A percentile compares a stretch with the other conserved stretches of the same genome.
Conservation (phyloP, 129 eudicot species). For the Flaveria bidentis region DNA sequence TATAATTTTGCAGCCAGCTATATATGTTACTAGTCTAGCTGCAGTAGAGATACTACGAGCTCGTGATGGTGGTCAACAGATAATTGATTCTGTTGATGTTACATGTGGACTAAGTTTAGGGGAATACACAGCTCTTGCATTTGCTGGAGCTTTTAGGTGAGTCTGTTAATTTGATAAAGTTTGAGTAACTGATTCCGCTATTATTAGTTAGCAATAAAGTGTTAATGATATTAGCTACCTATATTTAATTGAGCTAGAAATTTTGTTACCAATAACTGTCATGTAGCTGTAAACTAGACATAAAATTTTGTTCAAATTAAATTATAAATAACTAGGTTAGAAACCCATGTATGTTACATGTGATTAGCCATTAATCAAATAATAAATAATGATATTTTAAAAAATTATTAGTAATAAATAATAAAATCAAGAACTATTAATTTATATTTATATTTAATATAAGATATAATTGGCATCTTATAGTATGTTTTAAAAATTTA, state of each 20-base stretch:
- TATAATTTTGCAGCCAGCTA: slow-evolving; percentile 72
- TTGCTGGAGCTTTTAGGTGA: slow-evolving; percentile 95
- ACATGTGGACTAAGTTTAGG: slow-evolving; percentile 98
- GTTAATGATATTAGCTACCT: background rate
- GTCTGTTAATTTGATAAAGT: background rate
- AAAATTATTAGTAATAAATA: too few relatives aligned
- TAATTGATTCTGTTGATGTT: slow-evolving; percentile 92
- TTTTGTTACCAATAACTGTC: background rate
- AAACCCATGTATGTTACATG: too few relatives aligned
- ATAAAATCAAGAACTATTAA: too few relatives aligned
- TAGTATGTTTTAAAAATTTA: too few relatives aligned
- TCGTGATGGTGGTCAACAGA: slow-evolving; percentile 92
- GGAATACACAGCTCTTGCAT: slow-evolving; percentile 97
- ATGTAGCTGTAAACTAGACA: slow-evolving; percentile 6
- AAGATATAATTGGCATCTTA: too few relatives aligned
- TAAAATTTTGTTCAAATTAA: background rate
- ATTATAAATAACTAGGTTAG: too few relatives aligned
- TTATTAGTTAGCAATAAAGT: background rate
- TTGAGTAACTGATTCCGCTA: background rate
- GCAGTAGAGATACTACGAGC: slow-evolving; percentile 91
- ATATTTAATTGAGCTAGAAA: background rate
- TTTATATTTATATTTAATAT: too few relatives aligned
- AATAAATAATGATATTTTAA: too few relatives aligned
- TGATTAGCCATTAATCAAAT: too few relatives aligned
- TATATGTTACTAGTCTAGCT: slow-evolving; percentile 92